Evolutionary conservation across 768 basidiomycete genomes (phyloP), one percentile per base, ranked within the genome.

Genomic region (Kwoniella pini): DNA sequence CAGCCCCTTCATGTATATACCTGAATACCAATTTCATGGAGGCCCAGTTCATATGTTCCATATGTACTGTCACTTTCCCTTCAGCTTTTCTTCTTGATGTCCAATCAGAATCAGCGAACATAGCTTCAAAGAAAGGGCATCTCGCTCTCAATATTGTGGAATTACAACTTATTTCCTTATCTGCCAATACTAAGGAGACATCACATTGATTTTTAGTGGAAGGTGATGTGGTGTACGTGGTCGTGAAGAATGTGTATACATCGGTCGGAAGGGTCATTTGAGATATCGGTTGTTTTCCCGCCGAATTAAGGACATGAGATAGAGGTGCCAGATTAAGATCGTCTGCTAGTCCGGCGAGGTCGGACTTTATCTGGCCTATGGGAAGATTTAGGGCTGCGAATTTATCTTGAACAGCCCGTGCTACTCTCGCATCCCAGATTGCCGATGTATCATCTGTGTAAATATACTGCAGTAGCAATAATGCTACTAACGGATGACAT

Each of bases 101-200:
- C 94, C 96, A 99, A 31, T 85, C 89, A 15, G 81, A 80, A 67
- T 92, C 86, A 40, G 85, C 85, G 75, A 95, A 92, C 79, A 99
- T 88, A 30, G 84, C 84, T 10, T 85, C 80, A 72, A 99, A 97
- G 69, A 96, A 88, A 2, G 84, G 83, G 22, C 88, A 92, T 1
- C 94, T 84, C 0, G 91, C 85, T 11, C 91, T 83, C n/a, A 99
- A 82, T 17, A 97, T 76, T 10, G 81, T 74, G 0, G 92, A 91
- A 73, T 95, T 87, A 1, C 84, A 84, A 0, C 51, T 48, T 7
- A 96, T 83, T 1, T 84, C 81, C 50, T 80, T 80, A 67, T 96
- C 91, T 0, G 82, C 82, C 6, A 97, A 80, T 39, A 65, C 40
- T 6, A 99, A 76, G 10, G 90, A 78, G 15, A 92, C 86, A 65